These are phyloP conservation scores for Dactylellina cionopaga DNA, from an alignment of 2,329 filamentous ascomycete genomes.

Conservation along the genomic window DNA sequence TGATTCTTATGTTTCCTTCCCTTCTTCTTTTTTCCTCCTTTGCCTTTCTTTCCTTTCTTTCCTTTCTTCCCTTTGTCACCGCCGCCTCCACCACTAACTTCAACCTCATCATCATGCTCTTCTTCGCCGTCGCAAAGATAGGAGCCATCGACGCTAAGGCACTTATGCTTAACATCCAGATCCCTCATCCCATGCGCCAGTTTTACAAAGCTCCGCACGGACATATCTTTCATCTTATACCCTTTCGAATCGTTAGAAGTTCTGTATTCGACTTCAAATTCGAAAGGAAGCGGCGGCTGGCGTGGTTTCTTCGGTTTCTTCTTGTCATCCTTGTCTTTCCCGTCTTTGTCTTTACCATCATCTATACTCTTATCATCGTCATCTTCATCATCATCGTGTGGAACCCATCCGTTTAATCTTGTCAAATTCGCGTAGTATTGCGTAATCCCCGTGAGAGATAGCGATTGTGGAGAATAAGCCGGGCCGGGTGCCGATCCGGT, in stretches of 20 bases:
- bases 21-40: conserved; percentile 38
- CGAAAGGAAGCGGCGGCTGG: conserved; percentile 68
- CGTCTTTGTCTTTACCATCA: conserved; percentile 56
- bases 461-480: conserved; percentile 84
- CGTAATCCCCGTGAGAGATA: conserved; percentile 81
- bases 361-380: conserved; percentile 56
- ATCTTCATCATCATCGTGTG: conserved; percentile 65
- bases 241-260: conserved; percentile 74
- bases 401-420: conserved; percentile 71
- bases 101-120: conserved; percentile 44
- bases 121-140: conserved; percentile 19
- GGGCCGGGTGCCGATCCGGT: conserved; percentile 80
- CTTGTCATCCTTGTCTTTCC: conserved; percentile 56
- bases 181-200: conserved; percentile 78
- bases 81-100: conserved; percentile 54
- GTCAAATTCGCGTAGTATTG: conserved; percentile 98
- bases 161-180: conserved; percentile 58
- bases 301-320: conserved; percentile 68
- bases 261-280: conserved; percentile 85
- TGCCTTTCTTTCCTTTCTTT: background rate
- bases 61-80: conserved; percentile 61
- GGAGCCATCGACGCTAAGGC: conserved; percentile 30
- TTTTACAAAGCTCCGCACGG: conserved; percentile 80
- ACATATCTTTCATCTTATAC: conserved; percentile 83
- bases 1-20: conserved; percentile 52